These are phyloP conservation scores for Phytopythium cucurbitacearum DNA, from an alignment of 352 stramenopile genomes.

Conservation along the genomic window DNA sequence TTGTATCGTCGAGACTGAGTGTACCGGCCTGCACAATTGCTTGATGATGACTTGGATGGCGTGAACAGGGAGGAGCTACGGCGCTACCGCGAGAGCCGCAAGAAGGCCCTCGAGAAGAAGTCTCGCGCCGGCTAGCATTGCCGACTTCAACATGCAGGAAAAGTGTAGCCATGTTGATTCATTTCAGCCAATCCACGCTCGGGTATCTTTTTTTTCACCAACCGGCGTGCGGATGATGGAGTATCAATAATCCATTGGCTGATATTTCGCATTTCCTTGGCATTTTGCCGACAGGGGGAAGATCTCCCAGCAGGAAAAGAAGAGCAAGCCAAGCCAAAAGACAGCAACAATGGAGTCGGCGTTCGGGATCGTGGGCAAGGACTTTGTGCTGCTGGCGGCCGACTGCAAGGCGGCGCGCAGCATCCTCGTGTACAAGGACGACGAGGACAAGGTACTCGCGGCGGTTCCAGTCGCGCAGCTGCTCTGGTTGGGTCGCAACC, in stretches of 20 bases:
- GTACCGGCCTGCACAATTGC: background rate
- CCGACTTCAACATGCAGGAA: background rate
- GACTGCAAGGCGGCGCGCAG: conserved; percentile 89
- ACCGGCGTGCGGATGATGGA: background rate
- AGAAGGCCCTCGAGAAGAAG: conserved; percentile 60
- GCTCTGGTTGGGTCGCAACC: no score
- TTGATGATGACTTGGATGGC: background rate
- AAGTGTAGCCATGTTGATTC: conserved; percentile 7
- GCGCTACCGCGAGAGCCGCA: conserved; percentile 52
- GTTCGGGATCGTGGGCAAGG: conserved; percentile 88
- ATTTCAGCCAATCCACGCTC: conserved; percentile 3
- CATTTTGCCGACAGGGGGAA: conserved; percentile 1
- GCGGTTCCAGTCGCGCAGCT: no score
- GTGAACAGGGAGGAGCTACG: conserved; percentile 50
- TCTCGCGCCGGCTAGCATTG: conserved; percentile 17
- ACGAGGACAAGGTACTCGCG: conserved; percentile 86
- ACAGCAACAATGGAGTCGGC: conserved; percentile 74
- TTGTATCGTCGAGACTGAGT: background rate
- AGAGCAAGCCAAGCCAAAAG: conserved; percentile 9
- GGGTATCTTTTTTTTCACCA: background rate
- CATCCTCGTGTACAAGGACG: conserved; percentile 92
- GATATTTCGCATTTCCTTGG: background rate
- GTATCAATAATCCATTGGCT: background rate
- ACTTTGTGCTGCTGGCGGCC: conserved; percentile 89
- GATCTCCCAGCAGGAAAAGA: conserved; percentile 3